These are phyloP conservation scores for Globomyces pollinis-pini DNA, from an alignment of 192 early-diverging fungal species.

Conservation along the genomic window DNA sequence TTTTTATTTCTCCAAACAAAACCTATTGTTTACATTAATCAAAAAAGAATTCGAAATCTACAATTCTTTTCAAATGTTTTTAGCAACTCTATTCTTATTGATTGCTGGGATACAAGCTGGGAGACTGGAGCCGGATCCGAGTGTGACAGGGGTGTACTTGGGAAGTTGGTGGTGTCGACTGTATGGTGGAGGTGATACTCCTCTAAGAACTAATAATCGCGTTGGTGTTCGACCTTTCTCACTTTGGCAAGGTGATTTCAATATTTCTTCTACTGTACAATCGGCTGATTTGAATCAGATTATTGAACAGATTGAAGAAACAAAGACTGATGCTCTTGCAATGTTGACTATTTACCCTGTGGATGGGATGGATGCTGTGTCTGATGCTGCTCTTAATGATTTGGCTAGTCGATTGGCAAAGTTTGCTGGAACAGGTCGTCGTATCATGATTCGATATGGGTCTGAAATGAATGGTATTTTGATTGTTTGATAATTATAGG, in stretches of 20 bases:
- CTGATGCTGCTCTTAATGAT: conserved; percentile 12
- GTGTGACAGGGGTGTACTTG: not conserved
- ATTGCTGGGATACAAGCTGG: too few species aligned
- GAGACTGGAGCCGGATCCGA: too few species aligned
- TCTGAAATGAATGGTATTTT: conserved; percentile 42
- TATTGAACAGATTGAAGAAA: conserved; percentile 20
- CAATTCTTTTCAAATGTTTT: too few species aligned
- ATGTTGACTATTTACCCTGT: conserved; percentile 34
- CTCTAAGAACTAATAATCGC: not conserved
- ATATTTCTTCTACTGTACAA: conserved; percentile 18
- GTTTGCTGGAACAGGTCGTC: conserved; percentile 1
- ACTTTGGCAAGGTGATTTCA: conserved; percentile 24
- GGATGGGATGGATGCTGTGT: conserved; percentile 19
- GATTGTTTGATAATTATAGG: too few species aligned
- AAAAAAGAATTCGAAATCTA: too few species aligned
- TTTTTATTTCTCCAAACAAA: too few species aligned
- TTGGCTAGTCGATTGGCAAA: not conserved
- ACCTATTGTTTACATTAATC: too few species aligned
- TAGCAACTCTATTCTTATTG: too few species aligned
- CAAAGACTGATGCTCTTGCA: conserved; percentile 26
- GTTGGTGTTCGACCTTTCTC: not conserved
- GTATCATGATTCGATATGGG: conserved; percentile 30
- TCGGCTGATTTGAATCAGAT: conserved; percentile 6
- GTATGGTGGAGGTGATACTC: not conserved
- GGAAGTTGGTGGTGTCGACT: not conserved